Conservation (phyloP, 148 eudicot species). For the Cornus florida region DNA sequence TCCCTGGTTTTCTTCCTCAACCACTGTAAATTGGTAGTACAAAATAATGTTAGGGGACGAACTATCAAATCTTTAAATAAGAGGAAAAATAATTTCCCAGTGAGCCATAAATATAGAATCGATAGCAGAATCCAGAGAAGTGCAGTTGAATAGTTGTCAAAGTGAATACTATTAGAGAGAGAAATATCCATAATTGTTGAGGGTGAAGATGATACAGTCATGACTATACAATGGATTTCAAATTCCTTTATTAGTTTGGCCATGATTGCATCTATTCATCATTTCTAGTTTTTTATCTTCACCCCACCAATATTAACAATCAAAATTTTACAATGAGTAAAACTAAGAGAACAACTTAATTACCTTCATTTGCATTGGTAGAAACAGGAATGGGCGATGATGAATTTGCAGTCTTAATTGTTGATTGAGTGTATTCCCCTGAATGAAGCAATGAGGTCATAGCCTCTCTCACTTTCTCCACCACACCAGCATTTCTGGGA, state of each 20-base stretch:
- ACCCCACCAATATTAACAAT: not conserved
- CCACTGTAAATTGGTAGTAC: not conserved
- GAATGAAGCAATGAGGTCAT: constrained; percentile 57
- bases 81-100: too few relatives aligned
- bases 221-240: too few relatives aligned
- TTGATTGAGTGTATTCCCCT: constrained; percentile 38
- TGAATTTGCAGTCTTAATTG: constrained; percentile 17
- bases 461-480: constrained; percentile 71
- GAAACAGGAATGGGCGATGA: constrained; percentile 47
- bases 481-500: constrained; percentile 49
- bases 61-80: too few relatives aligned
- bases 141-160: too few relatives aligned
- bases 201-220: too few relatives aligned
- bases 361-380: constrained; percentile 52
- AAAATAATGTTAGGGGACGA: not conserved
- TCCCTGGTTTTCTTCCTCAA: constrained; percentile 53
- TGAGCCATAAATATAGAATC: too few relatives aligned
- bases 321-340: not conserved
- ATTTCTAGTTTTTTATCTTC: too few relatives aligned
- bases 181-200: too few relatives aligned
- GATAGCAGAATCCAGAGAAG: too few relatives aligned
- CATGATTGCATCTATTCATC: too few relatives aligned
- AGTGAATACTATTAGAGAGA: too few relatives aligned
- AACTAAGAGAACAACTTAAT: not conserved
- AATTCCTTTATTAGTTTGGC: too few relatives aligned